These are phyloP conservation scores for Sphagnum contortum DNA, from an alignment of 225 moss, liverwort and hornwort genomes.

Conservation along the genomic window DNA sequence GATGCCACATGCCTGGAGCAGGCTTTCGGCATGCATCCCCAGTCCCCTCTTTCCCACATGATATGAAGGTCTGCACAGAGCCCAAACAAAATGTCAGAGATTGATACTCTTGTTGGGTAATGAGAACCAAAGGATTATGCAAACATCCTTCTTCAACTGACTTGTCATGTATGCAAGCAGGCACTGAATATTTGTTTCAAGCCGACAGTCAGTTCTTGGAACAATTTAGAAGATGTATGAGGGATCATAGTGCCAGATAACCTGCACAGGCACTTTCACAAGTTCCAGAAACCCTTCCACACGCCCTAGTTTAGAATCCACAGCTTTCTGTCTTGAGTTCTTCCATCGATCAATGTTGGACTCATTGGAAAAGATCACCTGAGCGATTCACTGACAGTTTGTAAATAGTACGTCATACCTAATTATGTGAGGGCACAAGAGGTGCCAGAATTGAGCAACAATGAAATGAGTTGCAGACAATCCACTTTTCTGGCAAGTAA, in stretches of 20 bases:
- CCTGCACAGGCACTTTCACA: constrained; percentile 78
- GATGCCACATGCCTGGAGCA: constrained; percentile 62
- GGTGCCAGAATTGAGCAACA: background rate
- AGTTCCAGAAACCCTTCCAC: constrained; percentile 52
- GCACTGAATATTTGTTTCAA: no score
- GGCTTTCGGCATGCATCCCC: constrained; percentile 62
- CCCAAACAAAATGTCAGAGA: background rate
- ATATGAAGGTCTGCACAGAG: constrained; percentile 37
- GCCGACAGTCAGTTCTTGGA: no score
- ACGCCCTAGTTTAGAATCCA: constrained; percentile 85
- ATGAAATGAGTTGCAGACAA: no score
- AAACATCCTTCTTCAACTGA: no score
- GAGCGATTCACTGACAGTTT: background rate
- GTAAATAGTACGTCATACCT: background rate
- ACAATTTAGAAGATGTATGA: no score
- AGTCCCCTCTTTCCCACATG: constrained; percentile 49
- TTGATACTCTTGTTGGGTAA: background rate
- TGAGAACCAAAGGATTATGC: background rate
- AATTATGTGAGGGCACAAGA: background rate
- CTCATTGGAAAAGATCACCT: constrained; percentile 91
- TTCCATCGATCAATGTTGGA: constrained; percentile 85
- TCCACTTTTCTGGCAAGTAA: no score
- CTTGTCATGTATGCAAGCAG: no score
- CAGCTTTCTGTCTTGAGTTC: constrained; percentile 74
- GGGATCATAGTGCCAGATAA: constrained; percentile 6